These are phyloP conservation scores for Kickxella alabastrina DNA, from an alignment of 192 early-diverging fungal genomes.

Conservation along the genomic window DNA sequence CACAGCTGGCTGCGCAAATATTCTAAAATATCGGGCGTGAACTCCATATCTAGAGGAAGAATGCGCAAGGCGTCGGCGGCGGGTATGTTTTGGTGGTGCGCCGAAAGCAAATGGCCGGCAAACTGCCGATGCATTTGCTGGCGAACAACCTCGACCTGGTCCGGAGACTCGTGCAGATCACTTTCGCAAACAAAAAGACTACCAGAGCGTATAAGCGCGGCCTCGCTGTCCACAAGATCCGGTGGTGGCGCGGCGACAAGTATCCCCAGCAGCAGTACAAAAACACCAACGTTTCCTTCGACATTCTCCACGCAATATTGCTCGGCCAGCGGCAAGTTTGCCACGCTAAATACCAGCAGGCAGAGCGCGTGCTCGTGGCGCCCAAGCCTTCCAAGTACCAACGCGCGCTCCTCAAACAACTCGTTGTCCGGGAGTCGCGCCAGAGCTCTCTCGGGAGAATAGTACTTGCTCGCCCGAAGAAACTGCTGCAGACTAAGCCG, in stretches of 20 bases:
- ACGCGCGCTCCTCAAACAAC: constrained; percentile 78
- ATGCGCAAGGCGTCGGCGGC: constrained; percentile 31
- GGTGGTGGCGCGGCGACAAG: constrained; percentile 28
- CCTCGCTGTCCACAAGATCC: constrained; percentile 36
- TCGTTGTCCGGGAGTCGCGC: constrained; percentile 69
- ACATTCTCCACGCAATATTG: constrained; percentile 60
- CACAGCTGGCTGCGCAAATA: constrained; percentile 58
- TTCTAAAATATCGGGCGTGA: constrained; percentile 42
- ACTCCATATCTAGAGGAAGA: constrained; percentile 46
- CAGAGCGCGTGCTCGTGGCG: constrained; percentile 82
- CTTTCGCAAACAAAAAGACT: neutral
- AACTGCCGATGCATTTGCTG: constrained; percentile 27
- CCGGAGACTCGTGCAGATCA: neutral
- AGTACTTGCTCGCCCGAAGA: constrained; percentile 63
- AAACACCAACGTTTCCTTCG: constrained; percentile 15
- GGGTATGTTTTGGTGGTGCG: constrained; percentile 31
- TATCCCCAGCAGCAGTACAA: constrained; percentile 37
- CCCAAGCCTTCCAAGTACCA: constrained; percentile 75
- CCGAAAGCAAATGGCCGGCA: constrained; percentile 36
- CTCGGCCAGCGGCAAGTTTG: constrained; percentile 54
- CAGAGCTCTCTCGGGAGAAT: constrained; percentile 73
- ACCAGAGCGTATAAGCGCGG: constrained; percentile 1
- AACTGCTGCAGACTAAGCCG: constrained; percentile 58
- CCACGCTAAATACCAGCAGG: constrained; percentile 77
- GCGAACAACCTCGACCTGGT: constrained; percentile 11